phyloP scores from a whole-genome alignment of 768 basidiomycete species.

The Psilocybe sp. region DNA sequence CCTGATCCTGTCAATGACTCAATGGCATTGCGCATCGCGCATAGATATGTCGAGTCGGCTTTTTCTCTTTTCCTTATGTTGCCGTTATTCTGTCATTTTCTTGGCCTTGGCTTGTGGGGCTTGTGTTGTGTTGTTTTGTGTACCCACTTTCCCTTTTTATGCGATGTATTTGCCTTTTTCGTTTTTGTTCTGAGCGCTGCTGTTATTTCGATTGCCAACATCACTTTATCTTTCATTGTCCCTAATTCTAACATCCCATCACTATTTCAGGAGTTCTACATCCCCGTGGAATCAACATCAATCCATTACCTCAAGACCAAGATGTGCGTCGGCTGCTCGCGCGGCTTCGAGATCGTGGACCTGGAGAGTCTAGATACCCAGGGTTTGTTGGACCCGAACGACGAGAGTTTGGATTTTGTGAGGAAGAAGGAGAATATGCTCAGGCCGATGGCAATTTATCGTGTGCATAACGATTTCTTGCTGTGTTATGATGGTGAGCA shows the following conservation, averaged over 20 bases:
- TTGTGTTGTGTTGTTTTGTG: too few species aligned
- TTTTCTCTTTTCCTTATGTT: too few species aligned
- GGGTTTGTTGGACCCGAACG: conserved; percentile 89
- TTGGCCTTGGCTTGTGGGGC: too few species aligned
- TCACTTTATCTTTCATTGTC: neutral
- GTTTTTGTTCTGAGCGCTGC: too few species aligned
- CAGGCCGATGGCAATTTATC: conserved; percentile 93
- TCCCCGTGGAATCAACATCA: conserved; percentile 94
- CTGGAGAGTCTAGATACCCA: conserved; percentile 96
- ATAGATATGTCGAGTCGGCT: too few species aligned
- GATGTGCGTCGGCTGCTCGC: conserved; percentile 94
- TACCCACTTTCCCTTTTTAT: too few species aligned
- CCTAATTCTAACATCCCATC: neutral
- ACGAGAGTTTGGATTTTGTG: conserved; percentile 90
- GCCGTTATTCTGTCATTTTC: too few species aligned
- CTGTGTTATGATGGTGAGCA: conserved; percentile 93
- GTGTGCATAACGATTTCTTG: conserved; percentile 94
- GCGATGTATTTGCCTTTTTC: too few species aligned
- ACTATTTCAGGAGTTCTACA: conserved; percentile 89
- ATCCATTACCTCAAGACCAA: conserved; percentile 97
- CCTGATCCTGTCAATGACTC: neutral
- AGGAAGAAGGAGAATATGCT: conserved; percentile 77
- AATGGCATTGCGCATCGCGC: too few species aligned
- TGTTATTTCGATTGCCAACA: too few species aligned
- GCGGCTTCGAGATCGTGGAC: conserved; percentile 98